These are phyloP conservation scores for Boletus subparvulus DNA, from an alignment of 768 basidiomycete genomes.

Conservation along the genomic window DNA sequence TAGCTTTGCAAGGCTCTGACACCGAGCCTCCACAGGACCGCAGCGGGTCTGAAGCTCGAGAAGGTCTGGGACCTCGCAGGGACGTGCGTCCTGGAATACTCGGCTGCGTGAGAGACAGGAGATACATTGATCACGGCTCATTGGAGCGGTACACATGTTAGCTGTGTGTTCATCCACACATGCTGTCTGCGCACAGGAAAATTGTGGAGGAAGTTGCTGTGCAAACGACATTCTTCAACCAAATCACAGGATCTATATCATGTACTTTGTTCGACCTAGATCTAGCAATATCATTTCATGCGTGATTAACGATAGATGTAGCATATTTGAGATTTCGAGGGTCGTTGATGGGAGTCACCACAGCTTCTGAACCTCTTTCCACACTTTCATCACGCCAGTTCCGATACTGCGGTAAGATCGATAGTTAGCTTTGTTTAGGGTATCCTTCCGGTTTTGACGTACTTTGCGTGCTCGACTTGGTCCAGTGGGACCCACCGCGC, in stretches of 20 bases:
- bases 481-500: slow-evolving; percentile 54
- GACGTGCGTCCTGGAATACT: slow-evolving; percentile 29
- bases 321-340: background rate
- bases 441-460: slow-evolving; percentile 30
- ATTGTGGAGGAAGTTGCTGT: too few species aligned
- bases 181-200: too few species aligned
- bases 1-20: slow-evolving; percentile 1
- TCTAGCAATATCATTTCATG: background rate
- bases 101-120: slow-evolving; percentile 14
- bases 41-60: slow-evolving; percentile 30
- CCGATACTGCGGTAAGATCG: slow-evolving; percentile 50
- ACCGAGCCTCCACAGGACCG: slow-evolving; percentile 8
- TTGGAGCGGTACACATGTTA: too few species aligned
- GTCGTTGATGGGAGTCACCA: too few species aligned
- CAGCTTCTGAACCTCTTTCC: slow-evolving; percentile 50
- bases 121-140: too few species aligned
- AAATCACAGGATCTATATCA: background rate
- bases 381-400: slow-evolving; percentile 73
- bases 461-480: slow-evolving; percentile 63
- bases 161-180: too few species aligned
- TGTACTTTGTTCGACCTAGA: background rate
- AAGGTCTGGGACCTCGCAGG: slow-evolving; percentile 33
- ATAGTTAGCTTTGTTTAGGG: background rate
- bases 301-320: background rate
- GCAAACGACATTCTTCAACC: too few species aligned